Percentiles rank a stretch among this genome's conserved stretches.
phyloP scores from a whole-genome alignment of 2,329 filamentous ascomycete genomes.

The Fusarium subglutinans region DNA sequence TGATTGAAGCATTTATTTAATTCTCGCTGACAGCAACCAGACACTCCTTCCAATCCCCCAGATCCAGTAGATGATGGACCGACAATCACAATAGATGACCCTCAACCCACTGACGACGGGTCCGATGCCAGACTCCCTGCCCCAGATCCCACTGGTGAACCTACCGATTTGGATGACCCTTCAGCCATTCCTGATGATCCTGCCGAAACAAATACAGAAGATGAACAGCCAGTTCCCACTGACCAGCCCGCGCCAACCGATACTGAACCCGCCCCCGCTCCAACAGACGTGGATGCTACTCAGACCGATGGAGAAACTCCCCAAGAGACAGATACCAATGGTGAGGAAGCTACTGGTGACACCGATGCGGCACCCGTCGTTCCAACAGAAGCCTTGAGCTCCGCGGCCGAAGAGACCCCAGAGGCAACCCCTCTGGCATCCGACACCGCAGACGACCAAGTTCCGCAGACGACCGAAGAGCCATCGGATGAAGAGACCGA shows the following conservation, averaged over 20 bases:
- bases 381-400: not conserved
- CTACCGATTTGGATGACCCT: not conserved
- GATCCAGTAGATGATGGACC: not conserved
- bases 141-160: not conserved
- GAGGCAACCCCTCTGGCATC: slow-evolving; percentile 2
- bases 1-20: not conserved
- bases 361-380: not conserved
- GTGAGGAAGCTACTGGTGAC: slow-evolving; percentile 1
- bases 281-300: not conserved
- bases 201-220: not conserved
- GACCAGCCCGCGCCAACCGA: not conserved
- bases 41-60: not conserved
- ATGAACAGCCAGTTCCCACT: not conserved
- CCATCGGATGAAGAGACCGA: not conserved
- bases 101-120: not conserved
- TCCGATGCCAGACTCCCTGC: not conserved
- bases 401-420: not conserved
- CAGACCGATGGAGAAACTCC: not conserved
- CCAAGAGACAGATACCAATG: slow-evolving; percentile 2
- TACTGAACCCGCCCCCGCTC: not conserved
- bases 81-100: not conserved
- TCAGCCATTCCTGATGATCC: not conserved
- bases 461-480: not conserved
- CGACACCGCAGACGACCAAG: not conserved
- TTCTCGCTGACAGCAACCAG: not conserved